Base-by-base conservation (phyloP, 306 rosid species). In the Dalbergia oliveri region DNA sequence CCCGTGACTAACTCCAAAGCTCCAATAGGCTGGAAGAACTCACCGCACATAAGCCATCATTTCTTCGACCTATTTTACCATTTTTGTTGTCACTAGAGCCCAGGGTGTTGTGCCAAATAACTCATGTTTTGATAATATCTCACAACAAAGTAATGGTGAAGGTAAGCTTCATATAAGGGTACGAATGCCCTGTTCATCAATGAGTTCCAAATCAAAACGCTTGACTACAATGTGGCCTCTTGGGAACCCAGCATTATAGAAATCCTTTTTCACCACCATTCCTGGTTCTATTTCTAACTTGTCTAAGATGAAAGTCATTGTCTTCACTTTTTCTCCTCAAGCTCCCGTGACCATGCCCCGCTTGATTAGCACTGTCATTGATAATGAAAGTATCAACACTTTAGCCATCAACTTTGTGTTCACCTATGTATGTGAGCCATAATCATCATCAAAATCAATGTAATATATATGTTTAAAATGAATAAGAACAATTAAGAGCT, bases 181-280 rank as follows among this genome's bases (percentile, higher is more conserved):
- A 78, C 7, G 37, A 23, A 26, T 41, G 67, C 0, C 35, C 49
- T 66, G 5, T 39, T 78, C 75, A n/a, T 78, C 82, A 56, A 78
- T 59, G 56, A 78, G 5, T 41, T 78, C 75, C 16, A 18, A 75
- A 66, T 78, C 59, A 26, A 78, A 78, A 19, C 67, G 54, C 49
- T 78, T 78, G 0, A 78, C n/a, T 18, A 65, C 82, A 14, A 78
- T 45, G 15, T 78, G 82, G 5, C 82, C 78, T 18, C 5, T 35
- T 62, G 83, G 78, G 26, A 80, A 51, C 3, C 51, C 67, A 23
- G 39, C 15, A 43, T 80, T 3, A 0, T 1, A 65, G 0, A 7
- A 18, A 21, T 51, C 0, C 7, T 9, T 37, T 51, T 37, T 72
- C 2, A 0, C 8, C 0, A 72, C 39, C 23, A 0, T 16, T 64